Evolutionary conservation across 768 basidiomycete genomes (phyloP), one percentile per base, ranked within the genome.

Genomic region (Lactarius vividus): DNA sequence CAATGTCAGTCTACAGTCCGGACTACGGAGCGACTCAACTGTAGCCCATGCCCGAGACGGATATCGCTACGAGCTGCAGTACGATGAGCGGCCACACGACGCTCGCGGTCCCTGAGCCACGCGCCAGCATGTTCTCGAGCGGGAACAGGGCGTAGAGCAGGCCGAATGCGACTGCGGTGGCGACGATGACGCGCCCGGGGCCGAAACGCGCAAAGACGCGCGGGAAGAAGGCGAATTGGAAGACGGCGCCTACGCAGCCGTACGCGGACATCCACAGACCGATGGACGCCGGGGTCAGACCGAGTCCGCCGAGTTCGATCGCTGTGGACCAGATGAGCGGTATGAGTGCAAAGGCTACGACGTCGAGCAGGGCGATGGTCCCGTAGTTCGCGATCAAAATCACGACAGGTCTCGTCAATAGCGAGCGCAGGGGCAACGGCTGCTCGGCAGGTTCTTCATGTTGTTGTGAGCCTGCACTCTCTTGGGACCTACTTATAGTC

Each of bases 121-220:
- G 40, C 59, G 40, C 40, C 15, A 26, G 20, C 29, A 46, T 11
- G 16, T 59, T 59, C 28, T 46, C 40, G 26, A 74, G n/a, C 13
- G 77, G 76, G 59, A 78, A 78, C 37, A 72, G 31, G 3, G 66
- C 29, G 29, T 31, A 56, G 55, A 35, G 1, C 29, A 35, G 13
- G 55, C 28, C 29, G 55, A 56, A 56, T 23, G 31, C 16, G 18
- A n/a, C 31, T 11, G 6, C 55, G n/a, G 18, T 23, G 28, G 55
- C 55, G 31, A 56, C n/a, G 18, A 56, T 9, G 18, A 56, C 0
- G 55, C 55, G 55, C 11, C 55, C 33, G 29, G 55, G 55, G 18
- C 55, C 55, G 55, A 56, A 56, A 35, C 29, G 29, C 3, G 55
- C 29, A 1, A n/a, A 31, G 31, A 35, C 4, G 18, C 9, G 55